Percentiles rank a stretch among this genome's conserved stretches.
Conservation (phyloP, 2,329 filamentous ascomycete genomes). For the Ilyonectria sp. region DNA sequence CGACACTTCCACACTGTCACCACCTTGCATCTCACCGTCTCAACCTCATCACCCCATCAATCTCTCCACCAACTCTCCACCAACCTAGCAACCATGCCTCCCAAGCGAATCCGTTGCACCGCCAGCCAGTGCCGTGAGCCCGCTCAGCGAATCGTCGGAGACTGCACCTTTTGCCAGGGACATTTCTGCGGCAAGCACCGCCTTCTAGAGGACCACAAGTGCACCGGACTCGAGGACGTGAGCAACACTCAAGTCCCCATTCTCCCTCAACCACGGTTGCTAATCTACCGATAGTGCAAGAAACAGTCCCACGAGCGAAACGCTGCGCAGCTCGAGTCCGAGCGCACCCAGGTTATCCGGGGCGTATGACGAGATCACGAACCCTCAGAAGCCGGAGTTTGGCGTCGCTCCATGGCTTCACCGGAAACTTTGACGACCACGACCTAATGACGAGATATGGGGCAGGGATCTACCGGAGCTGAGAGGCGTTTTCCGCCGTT, state of each 20-base stretch:
- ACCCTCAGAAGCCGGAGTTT: conserved; percentile 26
- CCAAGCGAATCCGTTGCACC: conserved; percentile 87
- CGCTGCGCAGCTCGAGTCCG: conserved; percentile 89
- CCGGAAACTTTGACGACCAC: conserved; percentile 40
- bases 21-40: conserved; percentile 32
- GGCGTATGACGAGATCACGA: conserved; percentile 74
- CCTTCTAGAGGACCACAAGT: conserved; percentile 94
- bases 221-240: conserved; percentile 90
- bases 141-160: conserved; percentile 93
- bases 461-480: conserved; percentile 37
- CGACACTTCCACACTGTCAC: conserved; percentile 10
- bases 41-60: conserved; percentile 26
- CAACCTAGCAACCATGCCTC: conserved; percentile 64
- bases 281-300: conserved; percentile 76
- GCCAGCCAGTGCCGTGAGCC: conserved; percentile 91
- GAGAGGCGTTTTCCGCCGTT: conserved; percentile 44
- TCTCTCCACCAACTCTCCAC: conserved; percentile 9
- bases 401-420: conserved; percentile 40
- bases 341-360: conserved; percentile 94
- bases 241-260: conserved; percentile 51
- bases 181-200: conserved; percentile 97
- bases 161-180: conserved; percentile 94
- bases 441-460: conserved; percentile 46
- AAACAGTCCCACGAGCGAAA: conserved; percentile 97
- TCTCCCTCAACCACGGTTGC: conserved; percentile 12